These are phyloP conservation scores for Paramecium caudatum DNA, from an alignment of 73 alveolate genomes.

Conservation along the genomic window DNA sequence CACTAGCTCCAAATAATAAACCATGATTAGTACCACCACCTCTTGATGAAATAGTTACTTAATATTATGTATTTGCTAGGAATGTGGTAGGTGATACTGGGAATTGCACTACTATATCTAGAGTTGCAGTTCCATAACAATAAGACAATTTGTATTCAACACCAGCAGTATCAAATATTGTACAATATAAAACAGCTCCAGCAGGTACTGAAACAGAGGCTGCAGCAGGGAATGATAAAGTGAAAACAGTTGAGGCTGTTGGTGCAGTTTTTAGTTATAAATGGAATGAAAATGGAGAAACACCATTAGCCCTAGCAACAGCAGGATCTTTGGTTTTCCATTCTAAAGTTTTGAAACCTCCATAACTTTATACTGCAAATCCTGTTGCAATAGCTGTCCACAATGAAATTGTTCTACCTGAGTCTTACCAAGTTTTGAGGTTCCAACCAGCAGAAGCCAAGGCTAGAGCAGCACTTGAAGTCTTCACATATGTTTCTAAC, in stretches of 20 bases:
- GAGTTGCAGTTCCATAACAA: conserved; percentile 29
- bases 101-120: neutral
- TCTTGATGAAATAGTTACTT: neutral
- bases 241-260: neutral
- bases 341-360: neutral
- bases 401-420: conserved; percentile 61
- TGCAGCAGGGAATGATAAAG: neutral
- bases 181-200: conserved; percentile 25
- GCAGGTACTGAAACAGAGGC: conserved; percentile 21
- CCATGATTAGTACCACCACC: conserved; percentile 51
- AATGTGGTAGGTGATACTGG: conserved; percentile 46
- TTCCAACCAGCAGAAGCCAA: conserved; percentile 37
- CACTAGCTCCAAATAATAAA: conserved; percentile 40
- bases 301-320: neutral
- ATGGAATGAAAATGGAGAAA: neutral
- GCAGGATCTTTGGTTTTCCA: conserved; percentile 27
- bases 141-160: neutral
- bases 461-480: conserved; percentile 35
- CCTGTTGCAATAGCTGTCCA: conserved; percentile 48
- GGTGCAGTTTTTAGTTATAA: conserved; percentile 8
- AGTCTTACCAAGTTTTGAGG: conserved; percentile 43
- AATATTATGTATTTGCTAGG: neutral
- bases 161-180: conserved; percentile 1
- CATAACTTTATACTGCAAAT: conserved; percentile 44
- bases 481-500: conserved; percentile 38